phyloP scores from a whole-genome alignment of 2,329 filamentous ascomycete genomes.

The Chaetomiaceae sp. region DNA sequence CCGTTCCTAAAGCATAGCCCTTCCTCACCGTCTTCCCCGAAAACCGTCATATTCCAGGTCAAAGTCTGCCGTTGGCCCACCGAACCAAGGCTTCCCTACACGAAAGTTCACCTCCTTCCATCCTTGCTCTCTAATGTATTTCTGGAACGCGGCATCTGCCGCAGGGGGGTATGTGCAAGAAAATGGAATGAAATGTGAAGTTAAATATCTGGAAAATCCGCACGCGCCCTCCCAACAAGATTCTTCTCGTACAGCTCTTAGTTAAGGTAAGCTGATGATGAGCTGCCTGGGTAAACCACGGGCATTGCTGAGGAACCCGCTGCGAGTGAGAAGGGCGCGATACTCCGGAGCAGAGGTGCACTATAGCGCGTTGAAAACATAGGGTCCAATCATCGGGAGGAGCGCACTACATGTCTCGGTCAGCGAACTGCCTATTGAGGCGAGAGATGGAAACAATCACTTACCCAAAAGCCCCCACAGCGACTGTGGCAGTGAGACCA shows the following conservation, averaged over 20 bases:
- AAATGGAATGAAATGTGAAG: conserved; percentile 4
- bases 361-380: conserved; percentile 26
- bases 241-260: conserved; percentile 14
- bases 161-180: conserved; percentile 23
- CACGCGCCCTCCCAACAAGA: conserved; percentile 6
- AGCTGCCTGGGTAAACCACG: not conserved
- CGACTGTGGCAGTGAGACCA: conserved; percentile 80
- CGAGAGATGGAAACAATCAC: conserved; percentile 37
- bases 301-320: not conserved
- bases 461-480: conserved; percentile 66
- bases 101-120: conserved; percentile 1
- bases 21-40: not conserved
- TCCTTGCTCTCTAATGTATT: conserved; percentile 2
- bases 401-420: conserved; percentile 21
- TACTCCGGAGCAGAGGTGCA: not conserved
- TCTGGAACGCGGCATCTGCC: conserved; percentile 19
- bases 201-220: conserved; percentile 18
- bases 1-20: not conserved
- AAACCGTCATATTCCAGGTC: not conserved
- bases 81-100: not conserved
- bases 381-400: conserved; percentile 25
- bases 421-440: not conserved
- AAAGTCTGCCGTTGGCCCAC: not conserved
- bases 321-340: not conserved
- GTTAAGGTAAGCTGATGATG: not conserved